Evolutionary conservation across 768 basidiomycete genomes (phyloP).

Genomic region (Dentipellis fragilis): DNA sequence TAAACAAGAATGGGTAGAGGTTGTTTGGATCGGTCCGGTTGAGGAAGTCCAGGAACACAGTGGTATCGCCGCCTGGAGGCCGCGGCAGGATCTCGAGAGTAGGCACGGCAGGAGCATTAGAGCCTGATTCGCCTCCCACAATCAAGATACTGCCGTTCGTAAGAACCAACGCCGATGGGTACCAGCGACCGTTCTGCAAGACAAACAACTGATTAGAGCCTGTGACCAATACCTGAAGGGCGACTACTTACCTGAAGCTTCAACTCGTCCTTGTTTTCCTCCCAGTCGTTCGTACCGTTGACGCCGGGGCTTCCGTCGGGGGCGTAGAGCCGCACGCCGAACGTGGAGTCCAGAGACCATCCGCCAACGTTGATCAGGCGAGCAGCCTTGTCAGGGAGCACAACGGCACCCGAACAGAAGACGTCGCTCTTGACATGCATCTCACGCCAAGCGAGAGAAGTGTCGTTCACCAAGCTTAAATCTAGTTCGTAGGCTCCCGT

Average conservation of each 20-base stretch:
- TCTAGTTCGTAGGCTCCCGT: slow-evolving; percentile 79
- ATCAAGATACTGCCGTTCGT: slow-evolving; percentile 68
- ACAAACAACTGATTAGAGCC: not conserved
- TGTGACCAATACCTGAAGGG: not conserved
- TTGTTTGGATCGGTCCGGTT: slow-evolving; percentile 70
- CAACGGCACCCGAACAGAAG: slow-evolving; percentile 67
- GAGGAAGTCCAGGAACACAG: slow-evolving; percentile 54
- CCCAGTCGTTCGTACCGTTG: slow-evolving; percentile 72
- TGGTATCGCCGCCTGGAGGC: slow-evolving; percentile 52
- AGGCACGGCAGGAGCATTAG: slow-evolving; percentile 55
- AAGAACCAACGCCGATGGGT: slow-evolving; percentile 56
- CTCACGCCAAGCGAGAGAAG: slow-evolving; percentile 49
- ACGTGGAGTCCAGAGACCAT: slow-evolving; percentile 65
- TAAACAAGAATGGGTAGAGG: slow-evolving; percentile 66
- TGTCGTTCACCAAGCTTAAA: slow-evolving; percentile 38
- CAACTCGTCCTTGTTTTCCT: slow-evolving; percentile 54
- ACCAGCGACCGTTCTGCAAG: slow-evolving; percentile 55
- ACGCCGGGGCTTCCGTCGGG: slow-evolving; percentile 60
- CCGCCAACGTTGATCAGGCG: slow-evolving; percentile 60
- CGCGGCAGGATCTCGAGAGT: slow-evolving; percentile 65
- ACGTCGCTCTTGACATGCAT: slow-evolving; percentile 75
- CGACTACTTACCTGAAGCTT: slow-evolving; percentile 42
- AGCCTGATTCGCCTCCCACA: slow-evolving; percentile 66
- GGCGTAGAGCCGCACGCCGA: slow-evolving; percentile 61
- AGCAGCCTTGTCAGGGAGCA: slow-evolving; percentile 65